Percentiles rank a stretch among this genome's conserved stretches.
These are phyloP conservation scores for Pseudisothecium myosuroides DNA, from an alignment of 225 moss, liverwort and hornwort genomes.

Conservation along the genomic window DNA sequence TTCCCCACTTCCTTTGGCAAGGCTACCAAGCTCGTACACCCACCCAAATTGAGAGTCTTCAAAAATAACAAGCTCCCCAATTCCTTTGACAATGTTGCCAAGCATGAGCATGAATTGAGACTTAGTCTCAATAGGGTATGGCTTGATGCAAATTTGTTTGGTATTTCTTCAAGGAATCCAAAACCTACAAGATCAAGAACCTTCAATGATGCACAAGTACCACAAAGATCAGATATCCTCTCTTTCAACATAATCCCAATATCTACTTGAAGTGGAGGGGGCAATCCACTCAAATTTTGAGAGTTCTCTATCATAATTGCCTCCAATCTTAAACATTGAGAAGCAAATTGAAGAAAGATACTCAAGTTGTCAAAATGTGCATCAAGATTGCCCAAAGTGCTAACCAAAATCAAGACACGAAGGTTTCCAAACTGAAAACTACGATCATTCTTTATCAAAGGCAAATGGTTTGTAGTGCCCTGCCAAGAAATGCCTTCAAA, in stretches of 20 bases:
- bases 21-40: fast-evolving
- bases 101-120: not conserved
- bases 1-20: not conserved
- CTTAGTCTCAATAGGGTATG: too few species aligned
- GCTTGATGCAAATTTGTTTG: not conserved
- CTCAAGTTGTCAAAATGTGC: too few species aligned
- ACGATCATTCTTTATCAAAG: too few species aligned
- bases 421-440: too few species aligned
- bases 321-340: not conserved
- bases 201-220: not conserved
- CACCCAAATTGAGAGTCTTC: too few species aligned
- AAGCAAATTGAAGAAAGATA: too few species aligned
- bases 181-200: not conserved
- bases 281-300: not conserved
- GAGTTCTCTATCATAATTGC: not conserved
- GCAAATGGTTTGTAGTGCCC: too few species aligned
- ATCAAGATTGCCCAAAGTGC: too few species aligned
- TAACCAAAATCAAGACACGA: too few species aligned
- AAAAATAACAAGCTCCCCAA: not conserved
- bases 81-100: not conserved
- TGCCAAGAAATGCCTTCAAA: too few species aligned
- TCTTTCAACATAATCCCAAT: fast-evolving
- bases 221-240: not conserved
- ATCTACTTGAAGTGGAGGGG: fast-evolving
- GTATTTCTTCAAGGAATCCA: not conserved